Evolutionary conservation across 495 filamentous ascomycete genomes (phyloP).

Genomic region (Bathelium albidoporum): DNA sequence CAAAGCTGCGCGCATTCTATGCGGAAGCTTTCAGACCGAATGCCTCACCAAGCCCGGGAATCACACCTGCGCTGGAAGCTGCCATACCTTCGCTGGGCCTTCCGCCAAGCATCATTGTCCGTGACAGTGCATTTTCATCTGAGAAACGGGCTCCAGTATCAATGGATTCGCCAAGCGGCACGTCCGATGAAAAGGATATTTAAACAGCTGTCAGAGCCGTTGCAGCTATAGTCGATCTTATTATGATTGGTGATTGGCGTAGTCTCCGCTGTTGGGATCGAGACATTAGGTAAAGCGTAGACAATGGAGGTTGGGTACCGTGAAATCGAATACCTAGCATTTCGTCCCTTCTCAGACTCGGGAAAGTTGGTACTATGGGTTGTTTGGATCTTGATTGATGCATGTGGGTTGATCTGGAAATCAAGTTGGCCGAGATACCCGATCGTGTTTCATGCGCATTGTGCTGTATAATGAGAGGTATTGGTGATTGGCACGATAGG

Average conservation of each 20-base stretch:
- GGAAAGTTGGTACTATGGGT: not conserved
- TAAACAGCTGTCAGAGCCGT: not conserved
- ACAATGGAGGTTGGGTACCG: too few species aligned
- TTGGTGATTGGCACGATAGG: not conserved
- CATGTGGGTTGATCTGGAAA: not conserved
- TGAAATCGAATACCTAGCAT: too few species aligned
- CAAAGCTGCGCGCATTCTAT: constrained; percentile 19
- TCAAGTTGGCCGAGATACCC: not conserved
- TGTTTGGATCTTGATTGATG: not conserved
- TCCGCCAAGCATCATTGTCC: constrained; percentile 26
- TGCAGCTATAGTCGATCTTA: too few species aligned
- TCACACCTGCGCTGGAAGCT: constrained; percentile 27
- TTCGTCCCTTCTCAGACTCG: not conserved
- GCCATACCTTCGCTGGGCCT: constrained; percentile 34
- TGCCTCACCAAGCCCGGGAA: constrained; percentile 10
- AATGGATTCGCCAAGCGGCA: not conserved
- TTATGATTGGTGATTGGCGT: too few species aligned
- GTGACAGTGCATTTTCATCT: not conserved
- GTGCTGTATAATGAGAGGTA: not conserved
- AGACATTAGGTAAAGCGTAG: too few species aligned
- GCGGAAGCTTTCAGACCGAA: constrained; percentile 15
- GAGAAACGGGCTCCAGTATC: not conserved
- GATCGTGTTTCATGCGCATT: not conserved
- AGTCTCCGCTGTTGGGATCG: too few species aligned
- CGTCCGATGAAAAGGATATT: not conserved